These are phyloP conservation scores for Debaryomyces robertsiae DNA, from an alignment of 1,139 yeast species.

Conservation along the genomic window DNA sequence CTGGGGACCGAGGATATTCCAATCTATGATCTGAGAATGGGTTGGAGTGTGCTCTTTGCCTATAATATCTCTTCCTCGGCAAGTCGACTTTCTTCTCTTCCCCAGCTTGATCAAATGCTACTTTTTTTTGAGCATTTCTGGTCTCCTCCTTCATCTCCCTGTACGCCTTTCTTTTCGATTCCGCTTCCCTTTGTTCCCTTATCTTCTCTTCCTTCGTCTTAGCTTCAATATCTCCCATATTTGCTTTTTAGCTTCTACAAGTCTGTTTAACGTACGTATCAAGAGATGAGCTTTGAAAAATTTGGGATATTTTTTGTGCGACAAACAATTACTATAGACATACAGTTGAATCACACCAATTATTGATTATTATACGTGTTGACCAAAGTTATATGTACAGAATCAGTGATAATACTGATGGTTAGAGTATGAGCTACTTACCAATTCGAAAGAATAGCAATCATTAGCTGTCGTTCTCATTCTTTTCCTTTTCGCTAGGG, in stretches of 20 bases:
- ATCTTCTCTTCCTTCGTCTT: conserved; percentile 30
- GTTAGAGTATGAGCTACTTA: not conserved
- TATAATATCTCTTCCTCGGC: conserved; percentile 83
- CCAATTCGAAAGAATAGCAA: not conserved
- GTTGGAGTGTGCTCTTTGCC: conserved; percentile 97
- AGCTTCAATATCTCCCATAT: conserved; percentile 6
- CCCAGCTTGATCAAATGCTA: conserved; percentile 24
- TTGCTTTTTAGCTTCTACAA: not conserved
- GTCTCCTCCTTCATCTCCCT: conserved; percentile 40
- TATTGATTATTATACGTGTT: too few relatives aligned
- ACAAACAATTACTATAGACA: not conserved
- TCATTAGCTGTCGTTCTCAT: too few relatives aligned
- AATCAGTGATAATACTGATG: conserved; percentile 7
- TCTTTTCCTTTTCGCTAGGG: conserved; percentile 22
- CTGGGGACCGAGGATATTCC: conserved; percentile 83
- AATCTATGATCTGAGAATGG: conserved; percentile 95
- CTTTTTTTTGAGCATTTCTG: conserved; percentile 38
- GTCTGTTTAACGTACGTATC: not conserved
- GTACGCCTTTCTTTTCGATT: conserved; percentile 42
- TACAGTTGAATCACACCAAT: too few relatives aligned
- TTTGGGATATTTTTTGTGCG: conserved; percentile 6
- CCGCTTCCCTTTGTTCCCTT: conserved; percentile 34
- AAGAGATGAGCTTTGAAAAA: conserved; percentile 11
- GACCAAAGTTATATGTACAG: conserved; percentile 3
- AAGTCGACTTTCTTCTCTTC: conserved; percentile 40